Base-by-base conservation (phyloP, 805 yeast genomes). In the Myxozyma kluyveri region DNA sequence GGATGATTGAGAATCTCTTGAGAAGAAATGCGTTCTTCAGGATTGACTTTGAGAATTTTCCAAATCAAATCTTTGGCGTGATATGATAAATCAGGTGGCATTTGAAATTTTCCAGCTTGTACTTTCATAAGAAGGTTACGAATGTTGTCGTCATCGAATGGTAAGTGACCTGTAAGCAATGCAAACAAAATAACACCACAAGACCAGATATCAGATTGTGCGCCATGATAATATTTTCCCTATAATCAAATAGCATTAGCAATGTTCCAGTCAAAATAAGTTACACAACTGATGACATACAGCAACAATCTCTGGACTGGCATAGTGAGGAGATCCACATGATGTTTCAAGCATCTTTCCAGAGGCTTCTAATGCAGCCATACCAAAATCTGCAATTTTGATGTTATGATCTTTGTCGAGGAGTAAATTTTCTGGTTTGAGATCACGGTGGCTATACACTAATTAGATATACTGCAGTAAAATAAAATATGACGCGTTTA, bases 321-420 rank as follows among this genome's bases (percentile, higher is more conserved):
- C 99, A 69, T 93, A 93, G 69, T 93, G 99, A 6, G 99, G 99
- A 17, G 97, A 89, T 1, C 99, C 99, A 70, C 99, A 93, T 18
- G 95, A 84, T 3, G 99, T 93, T 68, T 91, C 97, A 52, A 93
- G 74, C 64, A 91, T 72, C 62, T 85, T 81, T 60, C 83, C 91
- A n/a, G 73, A 66, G 27, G 88, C 80, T 68, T 93, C 98, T 42
- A 93, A 73, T 4, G 99, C 98, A 17, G 99, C 99, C 99, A 93
- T 93, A 31, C 99, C 99, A 67, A 93, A 93, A 70, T 93, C 99
- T 7, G 99, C 99, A 60, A 93, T 88, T 69, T 93, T 93, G 68
- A 93, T 90, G 68, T 88, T 89, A 57, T 83, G 80, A 67, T 88
- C 78, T 62, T 85, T 84, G 67, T 88, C 96, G 51, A 89, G 72